phyloP scores from a whole-genome alignment of 495 filamentous ascomycete genomes.

The Viridothelium virens region DNA sequence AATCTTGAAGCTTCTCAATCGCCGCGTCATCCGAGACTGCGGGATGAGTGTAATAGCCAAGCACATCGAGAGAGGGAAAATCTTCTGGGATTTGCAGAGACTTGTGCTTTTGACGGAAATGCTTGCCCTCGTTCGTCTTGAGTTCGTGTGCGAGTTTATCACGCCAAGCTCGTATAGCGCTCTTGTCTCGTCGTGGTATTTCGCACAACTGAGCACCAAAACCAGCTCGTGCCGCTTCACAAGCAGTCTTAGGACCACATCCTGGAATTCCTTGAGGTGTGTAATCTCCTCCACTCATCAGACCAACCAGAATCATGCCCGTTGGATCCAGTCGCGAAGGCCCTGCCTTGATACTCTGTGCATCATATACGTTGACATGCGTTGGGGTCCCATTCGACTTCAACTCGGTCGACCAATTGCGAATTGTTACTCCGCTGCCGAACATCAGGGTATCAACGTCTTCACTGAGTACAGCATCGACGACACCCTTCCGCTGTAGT shows the following conservation, averaged over 20 bases:
- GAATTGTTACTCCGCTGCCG: slow-evolving; percentile 66
- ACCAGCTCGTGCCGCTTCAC: slow-evolving; percentile 80
- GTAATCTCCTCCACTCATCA: slow-evolving; percentile 97
- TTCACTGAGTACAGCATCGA: slow-evolving; percentile 93
- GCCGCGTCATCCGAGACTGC: slow-evolving; percentile 59
- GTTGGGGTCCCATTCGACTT: slow-evolving; percentile 61
- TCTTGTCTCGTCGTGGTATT: slow-evolving; percentile 34
- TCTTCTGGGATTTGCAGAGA: slow-evolving; percentile 65
- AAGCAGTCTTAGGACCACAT: slow-evolving; percentile 80
- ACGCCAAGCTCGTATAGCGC: slow-evolving; percentile 60
- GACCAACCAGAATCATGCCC: slow-evolving; percentile 88
- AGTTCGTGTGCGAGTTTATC: slow-evolving; percentile 67
- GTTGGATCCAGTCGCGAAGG: slow-evolving; percentile 59
- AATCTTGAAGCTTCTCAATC: slow-evolving; percentile 49
- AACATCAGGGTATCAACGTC: slow-evolving; percentile 99
- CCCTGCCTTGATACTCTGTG: slow-evolving; percentile 44
- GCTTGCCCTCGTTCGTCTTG: slow-evolving; percentile 73
- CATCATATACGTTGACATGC: slow-evolving; percentile 74
- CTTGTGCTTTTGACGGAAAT: slow-evolving; percentile 68
- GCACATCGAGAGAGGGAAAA: slow-evolving; percentile 71
- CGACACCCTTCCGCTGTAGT: slow-evolving; percentile 72
- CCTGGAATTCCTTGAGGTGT: slow-evolving; percentile 78
- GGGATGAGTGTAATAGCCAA: slow-evolving; percentile 81
- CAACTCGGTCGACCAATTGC: slow-evolving; percentile 76
- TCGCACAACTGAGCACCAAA: slow-evolving; percentile 75